Percentiles rank a stretch among this genome's conserved stretches.
These are phyloP conservation scores for Ceratocystis smalleyi DNA, from an alignment of 2,329 filamentous ascomycete genomes.

Conservation along the genomic window DNA sequence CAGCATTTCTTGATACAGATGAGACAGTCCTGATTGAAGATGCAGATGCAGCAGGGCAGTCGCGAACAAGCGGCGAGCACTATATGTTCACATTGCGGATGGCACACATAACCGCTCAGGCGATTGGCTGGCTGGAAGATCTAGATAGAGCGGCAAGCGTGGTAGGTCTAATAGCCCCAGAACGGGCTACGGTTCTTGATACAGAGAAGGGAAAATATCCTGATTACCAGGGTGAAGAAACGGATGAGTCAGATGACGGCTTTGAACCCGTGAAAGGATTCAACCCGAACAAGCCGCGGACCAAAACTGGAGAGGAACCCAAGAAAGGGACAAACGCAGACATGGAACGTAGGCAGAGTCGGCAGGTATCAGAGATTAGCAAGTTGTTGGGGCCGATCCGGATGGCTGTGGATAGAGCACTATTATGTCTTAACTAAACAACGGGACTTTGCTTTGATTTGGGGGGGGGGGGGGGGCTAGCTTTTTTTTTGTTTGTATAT, in stretches of 20 bases:
- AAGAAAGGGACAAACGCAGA: too few species aligned
- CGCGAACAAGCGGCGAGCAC: background rate
- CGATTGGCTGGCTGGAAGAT: too few species aligned
- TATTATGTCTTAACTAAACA: too few species aligned
- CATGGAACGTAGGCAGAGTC: too few species aligned
- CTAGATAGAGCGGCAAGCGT: too few species aligned
- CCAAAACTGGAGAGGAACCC: too few species aligned
- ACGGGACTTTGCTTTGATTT: too few species aligned
- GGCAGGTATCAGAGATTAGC: background rate
- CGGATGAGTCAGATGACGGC: slow-evolving; percentile 8
- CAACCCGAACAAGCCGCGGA: background rate
- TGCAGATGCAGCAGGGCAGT: too few species aligned
- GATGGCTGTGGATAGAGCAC: background rate
- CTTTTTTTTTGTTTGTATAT: background rate
- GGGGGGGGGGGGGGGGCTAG: too few species aligned
- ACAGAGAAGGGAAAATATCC: background rate
- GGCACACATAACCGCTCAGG: background rate
- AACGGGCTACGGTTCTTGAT: too few species aligned
- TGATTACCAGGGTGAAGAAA: background rate
- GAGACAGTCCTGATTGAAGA: background rate
- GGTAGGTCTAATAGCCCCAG: too few species aligned
- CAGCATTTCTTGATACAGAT: background rate
- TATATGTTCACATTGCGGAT: background rate
- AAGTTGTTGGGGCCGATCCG: background rate
- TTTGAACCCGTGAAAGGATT: slow-evolving; percentile 14